Conservation (phyloP, 805 yeast species). For the Clavispora santaluciae region DNA sequence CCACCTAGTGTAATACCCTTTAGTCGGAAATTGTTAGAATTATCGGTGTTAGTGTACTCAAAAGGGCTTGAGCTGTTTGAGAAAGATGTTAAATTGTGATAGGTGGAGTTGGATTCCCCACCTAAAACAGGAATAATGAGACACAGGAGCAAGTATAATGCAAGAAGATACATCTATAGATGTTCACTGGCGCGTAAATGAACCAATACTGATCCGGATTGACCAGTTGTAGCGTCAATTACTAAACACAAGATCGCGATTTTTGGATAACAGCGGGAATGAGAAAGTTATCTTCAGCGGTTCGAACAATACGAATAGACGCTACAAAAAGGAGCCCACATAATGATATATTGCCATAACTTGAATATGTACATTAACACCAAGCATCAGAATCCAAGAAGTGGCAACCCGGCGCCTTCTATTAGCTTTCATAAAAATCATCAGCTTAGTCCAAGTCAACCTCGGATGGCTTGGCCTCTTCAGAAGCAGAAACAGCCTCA, state of each 20-base stretch:
- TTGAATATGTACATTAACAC: slow-evolving; percentile 1
- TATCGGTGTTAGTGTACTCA: slow-evolving; percentile 4
- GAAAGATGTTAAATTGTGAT: background rate
- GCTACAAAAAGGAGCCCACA: background rate
- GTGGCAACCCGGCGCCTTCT: slow-evolving; percentile 1
- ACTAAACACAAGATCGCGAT: too few relatives aligned
- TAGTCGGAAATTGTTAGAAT: slow-evolving; percentile 8
- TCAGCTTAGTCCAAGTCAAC: slow-evolving; percentile 14
- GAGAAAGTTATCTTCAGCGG: too few relatives aligned
- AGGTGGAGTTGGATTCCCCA: background rate
- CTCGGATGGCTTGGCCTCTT: slow-evolving; percentile 15
- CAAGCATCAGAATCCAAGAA: slow-evolving; percentile 1
- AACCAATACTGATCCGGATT: too few relatives aligned
- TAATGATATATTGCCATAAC: background rate
- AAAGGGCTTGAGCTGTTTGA: slow-evolving; percentile 4
- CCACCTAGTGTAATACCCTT: slow-evolving; percentile 54
- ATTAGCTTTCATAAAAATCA: background rate
- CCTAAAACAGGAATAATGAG: background rate
- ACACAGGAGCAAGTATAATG: background rate
- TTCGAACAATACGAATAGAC: too few relatives aligned
- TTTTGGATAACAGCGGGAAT: too few relatives aligned
- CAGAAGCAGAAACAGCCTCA: slow-evolving; percentile 6
- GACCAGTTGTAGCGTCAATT: too few relatives aligned
- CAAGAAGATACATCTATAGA: background rate
- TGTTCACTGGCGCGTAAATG: too few relatives aligned